Evolutionary conservation across 768 basidiomycete genomes (phyloP), one percentile per base, ranked within the genome.

Genomic region (Mycena rebaudengoi): DNA sequence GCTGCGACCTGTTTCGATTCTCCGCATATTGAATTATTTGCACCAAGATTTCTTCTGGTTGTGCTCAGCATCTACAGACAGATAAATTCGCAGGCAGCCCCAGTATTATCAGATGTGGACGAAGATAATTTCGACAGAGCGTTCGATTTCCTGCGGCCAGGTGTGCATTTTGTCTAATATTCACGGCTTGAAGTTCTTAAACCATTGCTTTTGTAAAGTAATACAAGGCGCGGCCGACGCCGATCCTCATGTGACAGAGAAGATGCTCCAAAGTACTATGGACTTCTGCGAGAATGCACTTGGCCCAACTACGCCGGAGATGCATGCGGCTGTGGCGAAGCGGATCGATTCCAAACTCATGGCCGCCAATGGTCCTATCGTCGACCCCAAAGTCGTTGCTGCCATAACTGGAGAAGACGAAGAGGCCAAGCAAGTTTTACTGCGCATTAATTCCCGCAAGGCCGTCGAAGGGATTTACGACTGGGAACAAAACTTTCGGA

Each of bases 61-160:
- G 81, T 82, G 4, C 73, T 85, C 45, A 82, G 82, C 65, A 81
- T 81, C 23, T 85, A 83, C 70, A 78, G 80, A 62, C 83, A 85
- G 69, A 83, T 85, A 65, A 76, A 76, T 18, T 67, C 77, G 11
- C 83, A 85, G 64, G 68, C 72, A 26, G 63, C 66, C 5, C 74
- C 77, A 18, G 76, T 83, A 11, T 74, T 83, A 20, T 71, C 73
- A 3, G 82, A 83, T 51, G 71, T 83, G 29, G 76, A 81, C 28
- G 81, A 82, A 57, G 79, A 80, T 65, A 83, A 80, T 67, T 85
- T 82, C 62, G 83, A 85, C 69, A 71, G 77, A 41, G 82, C 83
- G 6, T 84, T 84, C 68, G 75, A 77, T 30, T 74, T 79, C 66
- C 74, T 85, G 55, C 72, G 82, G 8, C 80, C 75, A 13, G 77